Conservation (phyloP, 2,329 filamentous ascomycete species). For the Aspergillus cejpii region DNA sequence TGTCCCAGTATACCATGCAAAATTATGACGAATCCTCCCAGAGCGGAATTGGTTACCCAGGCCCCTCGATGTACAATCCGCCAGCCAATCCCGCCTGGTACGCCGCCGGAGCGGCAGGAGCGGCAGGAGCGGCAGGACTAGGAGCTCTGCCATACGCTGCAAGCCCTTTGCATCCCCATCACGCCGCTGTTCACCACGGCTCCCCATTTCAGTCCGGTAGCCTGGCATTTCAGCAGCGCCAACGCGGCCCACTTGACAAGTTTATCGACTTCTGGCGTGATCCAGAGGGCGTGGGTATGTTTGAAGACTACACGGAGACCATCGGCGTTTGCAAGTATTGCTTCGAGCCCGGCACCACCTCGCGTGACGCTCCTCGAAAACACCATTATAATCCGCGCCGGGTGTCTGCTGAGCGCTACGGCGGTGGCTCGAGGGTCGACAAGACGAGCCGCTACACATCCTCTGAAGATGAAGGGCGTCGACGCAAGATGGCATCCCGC, state of each 20-base stretch:
- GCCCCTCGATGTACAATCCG: conserved; percentile 7
- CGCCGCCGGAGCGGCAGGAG: conserved; percentile 25
- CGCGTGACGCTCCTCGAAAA: conserved; percentile 53
- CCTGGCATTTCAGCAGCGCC: conserved; percentile 48
- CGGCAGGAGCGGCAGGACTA: conserved; percentile 27
- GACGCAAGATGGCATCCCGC: conserved; percentile 40
- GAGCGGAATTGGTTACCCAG: conserved; percentile 9
- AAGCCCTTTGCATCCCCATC: conserved; percentile 26
- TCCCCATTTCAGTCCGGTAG: conserved; percentile 28
- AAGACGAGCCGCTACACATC: conserved; percentile 55
- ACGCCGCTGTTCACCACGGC: conserved; percentile 27
- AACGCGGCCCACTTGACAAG: conserved; percentile 50
- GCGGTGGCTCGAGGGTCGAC: conserved; percentile 45
- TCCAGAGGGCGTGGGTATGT: conserved; percentile 57
- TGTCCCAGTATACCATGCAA: conserved; percentile 31
- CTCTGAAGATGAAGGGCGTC: conserved; percentile 46
- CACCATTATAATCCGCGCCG: conserved; percentile 49
- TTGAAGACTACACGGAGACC: conserved; percentile 62
- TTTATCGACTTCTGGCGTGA: conserved; percentile 58
- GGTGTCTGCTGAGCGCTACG: conserved; percentile 43
- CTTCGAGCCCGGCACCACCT: conserved; percentile 54
- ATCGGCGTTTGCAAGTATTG: conserved; percentile 61
- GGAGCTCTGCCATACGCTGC: conserved; percentile 35
- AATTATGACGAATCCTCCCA: conserved; percentile 21
- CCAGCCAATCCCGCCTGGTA: conserved; percentile 10